Conservation (phyloP, 352 stramenopile genomes). For the Phytophthora meadii region DNA sequence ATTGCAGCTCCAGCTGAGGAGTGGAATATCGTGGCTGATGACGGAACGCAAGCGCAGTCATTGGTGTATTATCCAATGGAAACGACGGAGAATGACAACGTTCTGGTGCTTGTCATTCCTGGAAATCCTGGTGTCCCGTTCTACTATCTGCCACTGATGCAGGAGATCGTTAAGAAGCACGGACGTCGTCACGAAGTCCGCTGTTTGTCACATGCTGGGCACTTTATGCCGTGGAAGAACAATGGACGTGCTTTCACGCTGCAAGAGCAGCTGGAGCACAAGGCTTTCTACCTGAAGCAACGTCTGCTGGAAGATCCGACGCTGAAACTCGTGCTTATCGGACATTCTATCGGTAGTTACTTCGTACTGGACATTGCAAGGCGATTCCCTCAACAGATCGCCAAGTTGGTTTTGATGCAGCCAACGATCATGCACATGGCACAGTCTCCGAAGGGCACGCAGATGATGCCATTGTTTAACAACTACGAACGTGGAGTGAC, state of each 20-base stretch:
- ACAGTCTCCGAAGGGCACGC: slow-evolving; percentile 46
- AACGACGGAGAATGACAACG: slow-evolving; percentile 25
- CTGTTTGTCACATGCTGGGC: slow-evolving; percentile 61
- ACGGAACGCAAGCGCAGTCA: slow-evolving; percentile 52
- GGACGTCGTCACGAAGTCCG: slow-evolving; percentile 58
- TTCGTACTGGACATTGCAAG: slow-evolving; percentile 60
- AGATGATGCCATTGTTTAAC: slow-evolving; percentile 61
- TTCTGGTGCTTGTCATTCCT: slow-evolving; percentile 67
- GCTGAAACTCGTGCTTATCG: slow-evolving; percentile 61
- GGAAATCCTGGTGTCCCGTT: slow-evolving; percentile 72
- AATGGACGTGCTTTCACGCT: slow-evolving; percentile 55
- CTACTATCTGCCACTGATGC: slow-evolving; percentile 77
- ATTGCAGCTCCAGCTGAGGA: slow-evolving; percentile 42
- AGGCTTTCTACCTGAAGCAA: slow-evolving; percentile 52
- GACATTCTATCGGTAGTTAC: slow-evolving; percentile 73
- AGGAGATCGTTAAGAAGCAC: slow-evolving; percentile 46
- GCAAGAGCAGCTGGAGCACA: slow-evolving; percentile 67
- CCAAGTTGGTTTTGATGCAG: slow-evolving; percentile 75
- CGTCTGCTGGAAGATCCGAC: slow-evolving; percentile 53
- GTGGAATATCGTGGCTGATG: slow-evolving; percentile 52
- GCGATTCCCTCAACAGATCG: slow-evolving; percentile 59
- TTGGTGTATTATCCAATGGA: slow-evolving; percentile 52
- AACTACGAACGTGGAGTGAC: slow-evolving; percentile 41
- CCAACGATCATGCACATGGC: slow-evolving; percentile 75
- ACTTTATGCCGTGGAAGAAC: slow-evolving; percentile 78